phyloP scores from a whole-genome alignment of 2,329 filamentous ascomycete species.

The Paecilomyces sp. region DNA sequence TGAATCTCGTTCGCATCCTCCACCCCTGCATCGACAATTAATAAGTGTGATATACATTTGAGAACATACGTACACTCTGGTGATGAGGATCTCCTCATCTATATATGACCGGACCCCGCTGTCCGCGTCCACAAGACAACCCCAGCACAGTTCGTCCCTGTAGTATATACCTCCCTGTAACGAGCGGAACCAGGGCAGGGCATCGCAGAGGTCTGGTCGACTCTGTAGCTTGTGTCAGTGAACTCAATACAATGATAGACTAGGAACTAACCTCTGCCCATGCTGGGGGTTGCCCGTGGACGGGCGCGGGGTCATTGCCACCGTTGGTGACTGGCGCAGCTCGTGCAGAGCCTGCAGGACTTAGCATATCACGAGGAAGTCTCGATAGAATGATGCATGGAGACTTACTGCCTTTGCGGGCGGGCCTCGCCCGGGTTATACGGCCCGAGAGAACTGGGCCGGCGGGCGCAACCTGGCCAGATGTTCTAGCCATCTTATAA shows the following conservation, averaged over 20 bases:
- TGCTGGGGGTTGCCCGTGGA: constrained; percentile 38
- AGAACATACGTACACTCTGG: constrained; percentile 46
- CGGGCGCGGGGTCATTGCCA: neutral
- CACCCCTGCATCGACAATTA: constrained; percentile 38
- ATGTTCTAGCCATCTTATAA: neutral
- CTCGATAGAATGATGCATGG: neutral
- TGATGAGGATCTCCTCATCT: constrained; percentile 55
- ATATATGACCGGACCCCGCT: constrained; percentile 51
- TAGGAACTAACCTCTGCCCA: constrained; percentile 43
- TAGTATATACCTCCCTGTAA: constrained; percentile 56
- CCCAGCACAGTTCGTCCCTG: constrained; percentile 42
- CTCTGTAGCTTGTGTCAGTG: constrained; percentile 12
- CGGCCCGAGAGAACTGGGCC: neutral
- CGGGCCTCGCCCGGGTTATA: neutral
- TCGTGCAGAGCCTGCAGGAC: neutral
- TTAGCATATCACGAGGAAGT: neutral
- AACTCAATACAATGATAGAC: neutral
- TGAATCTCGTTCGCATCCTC: constrained; percentile 43
- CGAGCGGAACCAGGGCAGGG: constrained; percentile 55
- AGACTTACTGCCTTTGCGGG: neutral
- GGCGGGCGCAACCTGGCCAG: neutral
- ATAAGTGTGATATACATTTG: constrained; percentile 5
- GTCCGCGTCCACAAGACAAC: constrained; percentile 54
- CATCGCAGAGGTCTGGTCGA: constrained; percentile 57
- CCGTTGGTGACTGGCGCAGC: neutral